Percentiles rank a stretch among this genome's conserved stretches.
phyloP scores from a whole-genome alignment of 163 green algal species.

The Volvox carteri region DNA sequence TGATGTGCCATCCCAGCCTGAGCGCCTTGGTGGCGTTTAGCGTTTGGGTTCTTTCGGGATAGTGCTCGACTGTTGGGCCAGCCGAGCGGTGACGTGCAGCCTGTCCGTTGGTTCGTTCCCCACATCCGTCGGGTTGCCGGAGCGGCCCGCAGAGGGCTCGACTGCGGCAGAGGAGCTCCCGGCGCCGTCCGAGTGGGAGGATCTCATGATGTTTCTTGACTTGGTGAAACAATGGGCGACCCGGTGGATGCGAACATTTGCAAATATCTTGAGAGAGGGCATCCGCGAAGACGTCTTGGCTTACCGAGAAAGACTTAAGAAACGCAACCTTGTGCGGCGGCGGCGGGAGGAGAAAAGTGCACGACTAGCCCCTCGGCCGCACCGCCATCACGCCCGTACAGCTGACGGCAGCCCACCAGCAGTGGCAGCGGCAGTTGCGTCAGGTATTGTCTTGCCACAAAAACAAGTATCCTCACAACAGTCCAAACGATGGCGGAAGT shows the following conservation, averaged over 20 bases:
- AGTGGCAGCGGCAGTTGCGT: neutral
- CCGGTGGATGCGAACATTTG: neutral
- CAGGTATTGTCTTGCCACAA: conserved; percentile 29
- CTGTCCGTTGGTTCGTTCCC: neutral
- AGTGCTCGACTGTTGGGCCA: neutral
- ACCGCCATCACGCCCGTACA: neutral
- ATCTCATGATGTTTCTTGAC: conserved; percentile 45
- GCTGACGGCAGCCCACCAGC: neutral
- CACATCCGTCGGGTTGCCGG: neutral
- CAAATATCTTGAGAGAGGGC: conserved; percentile 11
- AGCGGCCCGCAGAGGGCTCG: conserved; percentile 32
- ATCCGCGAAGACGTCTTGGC: conserved; percentile 41
- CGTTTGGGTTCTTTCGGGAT: too few species aligned
- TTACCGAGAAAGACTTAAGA: conserved; percentile 16
- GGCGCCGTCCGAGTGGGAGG: conserved; percentile 46
- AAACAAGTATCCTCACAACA: too few species aligned
- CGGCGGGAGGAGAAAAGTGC: neutral
- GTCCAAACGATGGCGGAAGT: too few species aligned
- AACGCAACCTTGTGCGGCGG: neutral
- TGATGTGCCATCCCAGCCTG: too few species aligned
- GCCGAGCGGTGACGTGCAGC: neutral
- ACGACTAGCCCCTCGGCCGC: neutral
- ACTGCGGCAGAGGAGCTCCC: neutral
- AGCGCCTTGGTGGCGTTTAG: too few species aligned
- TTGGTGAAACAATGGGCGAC: conserved; percentile 19